Conservation (phyloP, 768 basidiomycete genomes). For the Naganishia onofrii region DNA sequence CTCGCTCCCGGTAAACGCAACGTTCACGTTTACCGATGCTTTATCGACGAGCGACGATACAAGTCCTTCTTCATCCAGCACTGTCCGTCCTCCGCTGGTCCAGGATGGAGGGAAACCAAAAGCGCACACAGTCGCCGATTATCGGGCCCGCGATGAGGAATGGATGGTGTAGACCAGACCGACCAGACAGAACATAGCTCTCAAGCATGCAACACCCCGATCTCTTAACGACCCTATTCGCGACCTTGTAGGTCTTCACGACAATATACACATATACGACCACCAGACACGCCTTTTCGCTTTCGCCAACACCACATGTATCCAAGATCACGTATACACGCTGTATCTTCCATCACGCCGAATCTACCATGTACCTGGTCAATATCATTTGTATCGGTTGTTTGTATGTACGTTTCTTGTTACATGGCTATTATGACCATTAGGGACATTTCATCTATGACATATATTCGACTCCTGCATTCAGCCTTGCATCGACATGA, state of each 20-base stretch:
- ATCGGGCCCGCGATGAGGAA: background rate
- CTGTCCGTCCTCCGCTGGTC: constrained; percentile 1
- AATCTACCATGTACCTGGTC: background rate
- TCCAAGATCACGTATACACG: background rate
- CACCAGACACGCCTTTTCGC: background rate
- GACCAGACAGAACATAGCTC: too few species aligned
- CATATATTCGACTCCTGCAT: background rate
- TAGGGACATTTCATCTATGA: background rate
- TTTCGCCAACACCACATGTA: background rate
- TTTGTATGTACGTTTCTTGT: background rate
- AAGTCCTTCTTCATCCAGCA: background rate
- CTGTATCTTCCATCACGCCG: background rate
- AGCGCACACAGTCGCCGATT: background rate
- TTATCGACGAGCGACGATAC: background rate
- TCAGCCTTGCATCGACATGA: background rate
- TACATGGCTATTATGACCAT: background rate
- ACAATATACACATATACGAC: background rate
- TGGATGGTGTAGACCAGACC: background rate
- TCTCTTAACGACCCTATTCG: too few species aligned
- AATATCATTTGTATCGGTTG: background rate
- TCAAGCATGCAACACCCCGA: too few species aligned
- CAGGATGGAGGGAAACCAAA: background rate
- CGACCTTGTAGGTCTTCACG: background rate
- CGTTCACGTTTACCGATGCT: background rate
- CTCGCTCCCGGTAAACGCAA: background rate